Percentiles rank a stretch among this genome's conserved stretches.
Conservation (phyloP, 768 basidiomycete genomes). For the Steccherinum ochraceum region DNA sequence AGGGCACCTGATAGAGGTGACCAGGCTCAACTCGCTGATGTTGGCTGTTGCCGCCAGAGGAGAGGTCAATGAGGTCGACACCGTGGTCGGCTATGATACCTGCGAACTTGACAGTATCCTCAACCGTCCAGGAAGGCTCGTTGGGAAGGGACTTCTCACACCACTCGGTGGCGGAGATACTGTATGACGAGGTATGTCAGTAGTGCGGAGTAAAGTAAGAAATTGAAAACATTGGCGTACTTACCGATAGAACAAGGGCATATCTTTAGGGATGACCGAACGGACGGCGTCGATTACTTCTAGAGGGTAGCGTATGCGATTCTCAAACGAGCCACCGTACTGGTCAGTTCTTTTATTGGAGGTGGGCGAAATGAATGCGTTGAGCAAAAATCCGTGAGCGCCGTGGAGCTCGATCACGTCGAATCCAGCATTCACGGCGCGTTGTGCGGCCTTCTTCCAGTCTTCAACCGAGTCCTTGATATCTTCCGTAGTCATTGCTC, state of each 20-base stretch:
- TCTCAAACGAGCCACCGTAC: conserved; percentile 41
- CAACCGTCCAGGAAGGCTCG: conserved; percentile 52
- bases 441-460: conserved; percentile 30
- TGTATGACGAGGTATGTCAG: background rate
- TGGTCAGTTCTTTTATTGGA: conserved; percentile 36
- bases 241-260: conserved; percentile 70
- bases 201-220: background rate
- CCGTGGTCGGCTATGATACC: conserved; percentile 51
- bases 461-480: conserved; percentile 18
- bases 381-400: conserved; percentile 25
- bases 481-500: conserved; percentile 20
- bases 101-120: conserved; percentile 58
- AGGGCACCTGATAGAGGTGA: conserved; percentile 63
- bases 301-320: conserved; percentile 34
- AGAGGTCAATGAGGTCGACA: conserved; percentile 70
- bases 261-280: conserved; percentile 46
- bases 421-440: conserved; percentile 30
- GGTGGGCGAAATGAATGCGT: conserved; percentile 32
- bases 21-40: conserved; percentile 33
- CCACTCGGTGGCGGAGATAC: conserved; percentile 49
- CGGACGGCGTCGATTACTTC: conserved; percentile 43
- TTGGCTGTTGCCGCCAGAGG: conserved; percentile 51
- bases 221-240: background rate
- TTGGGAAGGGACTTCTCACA: conserved; percentile 45
- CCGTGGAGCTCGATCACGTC: conserved; percentile 26